These are phyloP conservation scores for Penicillium sp. DNA, from an alignment of 2,329 filamentous ascomycete genomes.

Conservation along the genomic window DNA sequence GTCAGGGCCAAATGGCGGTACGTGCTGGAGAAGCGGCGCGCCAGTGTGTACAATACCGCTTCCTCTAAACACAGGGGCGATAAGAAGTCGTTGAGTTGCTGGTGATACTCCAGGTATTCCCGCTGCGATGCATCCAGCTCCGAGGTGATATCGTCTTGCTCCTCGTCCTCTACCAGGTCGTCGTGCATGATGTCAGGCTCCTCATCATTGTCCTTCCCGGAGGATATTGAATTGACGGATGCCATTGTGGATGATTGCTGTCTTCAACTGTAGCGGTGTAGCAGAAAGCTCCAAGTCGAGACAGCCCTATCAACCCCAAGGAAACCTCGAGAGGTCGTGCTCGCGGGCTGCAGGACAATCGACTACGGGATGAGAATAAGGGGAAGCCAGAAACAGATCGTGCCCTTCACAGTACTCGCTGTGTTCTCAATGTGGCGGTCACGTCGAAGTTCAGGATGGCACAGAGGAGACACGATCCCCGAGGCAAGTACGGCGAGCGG, in stretches of 20 bases:
- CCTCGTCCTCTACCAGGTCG: slow-evolving; percentile 31
- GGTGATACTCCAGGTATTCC: slow-evolving; percentile 31
- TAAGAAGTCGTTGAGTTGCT: slow-evolving; percentile 40
- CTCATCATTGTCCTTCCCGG: slow-evolving; percentile 26
- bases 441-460: slow-evolving; percentile 16
- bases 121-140: slow-evolving; percentile 29
- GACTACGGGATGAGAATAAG: background rate
- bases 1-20: slow-evolving; percentile 43
- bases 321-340: background rate
- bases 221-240: slow-evolving; percentile 21
- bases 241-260: slow-evolving; percentile 19
- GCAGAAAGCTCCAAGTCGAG: background rate
- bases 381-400: background rate
- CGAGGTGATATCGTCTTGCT: slow-evolving; percentile 31
- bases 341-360: background rate
- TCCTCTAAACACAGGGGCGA: slow-evolving; percentile 42
- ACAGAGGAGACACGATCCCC: slow-evolving; percentile 10
- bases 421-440: slow-evolving; percentile 9
- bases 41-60: slow-evolving; percentile 42
- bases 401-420: slow-evolving; percentile 11
- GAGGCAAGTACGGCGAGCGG: slow-evolving; percentile 8
- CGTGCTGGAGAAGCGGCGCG: slow-evolving; percentile 44
- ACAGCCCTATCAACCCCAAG: background rate
- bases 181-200: slow-evolving; percentile 29
- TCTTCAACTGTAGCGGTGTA: background rate